These are phyloP conservation scores for Schwanniomyces etchellsii DNA, from an alignment of 1,139 yeast species.

Conservation along the genomic window DNA sequence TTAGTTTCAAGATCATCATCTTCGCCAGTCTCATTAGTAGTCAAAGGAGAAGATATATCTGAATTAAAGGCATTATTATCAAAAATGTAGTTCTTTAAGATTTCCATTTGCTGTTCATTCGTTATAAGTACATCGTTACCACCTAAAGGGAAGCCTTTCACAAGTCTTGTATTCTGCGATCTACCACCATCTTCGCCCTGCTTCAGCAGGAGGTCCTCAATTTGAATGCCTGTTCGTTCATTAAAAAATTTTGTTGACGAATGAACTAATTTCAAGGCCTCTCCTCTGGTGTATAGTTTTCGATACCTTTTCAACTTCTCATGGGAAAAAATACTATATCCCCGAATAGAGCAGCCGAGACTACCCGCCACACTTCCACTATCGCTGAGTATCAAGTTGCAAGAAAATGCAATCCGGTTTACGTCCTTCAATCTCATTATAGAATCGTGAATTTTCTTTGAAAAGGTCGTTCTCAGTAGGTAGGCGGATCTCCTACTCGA, in stretches of 20 bases:
- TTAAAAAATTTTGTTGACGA: conserved; percentile 31
- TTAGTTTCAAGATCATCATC: conserved; percentile 10
- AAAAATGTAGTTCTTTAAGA: conserved; percentile 27
- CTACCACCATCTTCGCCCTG: conserved; percentile 7
- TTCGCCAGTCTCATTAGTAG: conserved; percentile 9
- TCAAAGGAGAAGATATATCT: conserved; percentile 10
- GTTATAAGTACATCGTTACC: conserved; percentile 24
- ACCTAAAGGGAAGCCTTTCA: conserved; percentile 23
- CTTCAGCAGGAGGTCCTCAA: conserved; percentile 7
- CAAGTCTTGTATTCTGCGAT: conserved; percentile 23
- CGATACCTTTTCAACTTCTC: conserved; percentile 40
- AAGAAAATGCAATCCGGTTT: conserved; percentile 56
- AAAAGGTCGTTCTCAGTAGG: conserved; percentile 32
- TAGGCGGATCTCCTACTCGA: conserved; percentile 8
- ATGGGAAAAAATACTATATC: conserved; percentile 58
- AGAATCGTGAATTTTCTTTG: conserved; percentile 40
- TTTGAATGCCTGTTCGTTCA: conserved; percentile 14
- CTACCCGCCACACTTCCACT: conserved; percentile 34
- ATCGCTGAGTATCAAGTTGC: conserved; percentile 45
- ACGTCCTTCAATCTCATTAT: conserved; percentile 57
- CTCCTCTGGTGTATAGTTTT: conserved; percentile 47
- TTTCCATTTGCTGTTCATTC: conserved; percentile 22
- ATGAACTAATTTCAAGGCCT: conserved; percentile 47
- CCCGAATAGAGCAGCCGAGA: conserved; percentile 62
- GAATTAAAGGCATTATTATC: not conserved